Base-by-base conservation (phyloP, 2,329 filamentous ascomycete genomes). In the Phialocephala sp. region DNA sequence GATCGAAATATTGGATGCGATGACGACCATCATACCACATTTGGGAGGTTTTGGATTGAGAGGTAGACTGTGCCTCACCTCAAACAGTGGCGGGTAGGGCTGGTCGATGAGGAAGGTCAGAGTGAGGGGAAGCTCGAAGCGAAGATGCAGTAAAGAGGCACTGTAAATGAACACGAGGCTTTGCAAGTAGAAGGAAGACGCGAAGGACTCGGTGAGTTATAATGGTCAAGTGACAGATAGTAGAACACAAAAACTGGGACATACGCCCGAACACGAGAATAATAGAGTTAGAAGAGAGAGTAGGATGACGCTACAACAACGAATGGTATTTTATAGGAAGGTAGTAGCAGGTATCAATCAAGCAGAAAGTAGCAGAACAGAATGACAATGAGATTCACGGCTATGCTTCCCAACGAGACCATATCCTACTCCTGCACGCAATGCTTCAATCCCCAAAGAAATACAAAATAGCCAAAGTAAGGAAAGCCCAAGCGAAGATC, bases 401-500 rank as follows among this genome's bases (percentile, higher is more conserved):
- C 39, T 57, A 54, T 18, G 27, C 50, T 32, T 35, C 24, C 22
- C 50, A 54, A 18, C 12, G 47, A 54, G 2, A 22, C n/a, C 50
- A 8, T 54, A 54, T 59, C 45, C 43, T 54, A 18, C 43, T 58
- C 61, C 55, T 63, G 43, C 61, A 59, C 55, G 43, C 61, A 59
- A 63, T 63, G 55, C 55, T 59, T 36, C 20, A n/a, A 41, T 52
- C 35, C 35, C 55, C n/a, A 24, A 57, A 57, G n/a, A 24, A 41
- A 15, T 12, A 15, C 11, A 35, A 52, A n/a, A 41, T 18, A 56
- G 35, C 27, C n/a, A 41, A 24, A 62, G 41, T 18, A 32, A 32
- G 27, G 27, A 63, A 35, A 20, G 11, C 32, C 15, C 15, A 20
- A 52, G n/a, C 22, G 5, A 18, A 36, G 14, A 18, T 12, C 35